Evolutionary conservation across 768 basidiomycete genomes (phyloP), one percentile per base, ranked within the genome.

Genomic region (Tylopilus plumbeoviolaceoides): DNA sequence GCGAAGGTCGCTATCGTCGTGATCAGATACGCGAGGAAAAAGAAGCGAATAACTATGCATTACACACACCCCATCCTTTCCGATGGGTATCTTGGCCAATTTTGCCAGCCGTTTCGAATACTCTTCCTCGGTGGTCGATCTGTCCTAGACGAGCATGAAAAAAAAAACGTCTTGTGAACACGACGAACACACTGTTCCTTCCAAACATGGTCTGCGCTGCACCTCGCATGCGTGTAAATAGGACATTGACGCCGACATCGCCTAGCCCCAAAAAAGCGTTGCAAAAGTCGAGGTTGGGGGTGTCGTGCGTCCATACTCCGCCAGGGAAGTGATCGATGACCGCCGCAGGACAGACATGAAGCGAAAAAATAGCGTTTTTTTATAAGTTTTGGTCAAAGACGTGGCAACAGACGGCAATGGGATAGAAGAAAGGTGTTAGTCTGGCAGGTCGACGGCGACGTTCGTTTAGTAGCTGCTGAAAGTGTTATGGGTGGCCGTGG

Each of bases 241-340:
- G 76, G 42, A 94, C 91, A 61, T 95, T 91, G 57, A 91, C 92
- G 15, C 94, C 94, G 35, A 79, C 87, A 75, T 95, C 93, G 27
- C 78, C 81, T 20, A 79, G 60, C 10, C 92, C 92, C 97, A 95
- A 98, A 74, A 98, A 98, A 2, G 92, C 82, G 71, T 98, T 99
- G 71, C 95, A 98, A 72, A 94, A 98, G 72, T 97, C 92, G 62
- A 84, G 71, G 11, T 83, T 82, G 51, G 80, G 85, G 83, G 23
- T 35, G 73, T 73, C 41, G 77, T 72, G 36, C 85, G 75, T 44
- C 79, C 86, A 68, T 77, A 89, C 68, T 76, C 82, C 25, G 87
- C 82, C 33, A 91, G 75, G 5, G 90, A 91, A 5, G 89, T 89
- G 0, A 87, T 87, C 35, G 89, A 92, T 54, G 87, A 64, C 79